Base-by-base conservation (phyloP, 305 asterid species). In the Solanum hybrid region DNA sequence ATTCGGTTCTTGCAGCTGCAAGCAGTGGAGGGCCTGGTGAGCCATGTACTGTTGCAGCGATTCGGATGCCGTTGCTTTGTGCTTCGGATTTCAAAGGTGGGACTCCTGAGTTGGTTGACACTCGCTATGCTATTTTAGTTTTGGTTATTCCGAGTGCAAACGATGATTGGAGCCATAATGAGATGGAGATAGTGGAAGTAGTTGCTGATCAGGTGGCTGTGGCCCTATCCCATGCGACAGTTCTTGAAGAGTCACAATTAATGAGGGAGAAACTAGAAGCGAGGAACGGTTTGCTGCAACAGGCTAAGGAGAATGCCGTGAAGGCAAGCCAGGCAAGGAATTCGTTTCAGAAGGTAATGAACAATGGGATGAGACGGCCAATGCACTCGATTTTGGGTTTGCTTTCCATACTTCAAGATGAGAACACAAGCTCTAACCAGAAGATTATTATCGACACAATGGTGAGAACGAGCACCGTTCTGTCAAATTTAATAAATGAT, bases 151-250 rank as follows among this genome's bases (percentile, higher is more conserved):
- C 85, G 13, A 80, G 90, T 89, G 91, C 27, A 81, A 81, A 87
- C n/a, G 82, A 85, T 31, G 89, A 56, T 87, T 91, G 93, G 93
- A 86, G 90, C 88, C 7, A 81, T 78, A 85, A 77, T 73, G 94
- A 91, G 91, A 88, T 91, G 92, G 93, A 91, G 85, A 91, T 93
- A 89, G 93, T 93, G 88, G 93, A 91, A 90, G 94, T 91, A 40
- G 94, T 93, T 42, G 94, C 94, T 89, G 94, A 91, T 90, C 94
- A 91, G 88, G 93, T 93, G 88, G 94, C 94, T 14, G 93, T 93
- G 73, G 94, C 93, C 40, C 87, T 93, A n/a, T 93, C 93, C 56
- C 93, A 91, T 66, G 94, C 94, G 26, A 88, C 92, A 4, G 93
- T 93, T 89, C 93, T 93, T 10, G 94, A 93, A 89, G 94, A 93